Base-by-base conservation (phyloP, 2,329 filamentous ascomycete genomes). In the Lachnellula subtilissima region DNA sequence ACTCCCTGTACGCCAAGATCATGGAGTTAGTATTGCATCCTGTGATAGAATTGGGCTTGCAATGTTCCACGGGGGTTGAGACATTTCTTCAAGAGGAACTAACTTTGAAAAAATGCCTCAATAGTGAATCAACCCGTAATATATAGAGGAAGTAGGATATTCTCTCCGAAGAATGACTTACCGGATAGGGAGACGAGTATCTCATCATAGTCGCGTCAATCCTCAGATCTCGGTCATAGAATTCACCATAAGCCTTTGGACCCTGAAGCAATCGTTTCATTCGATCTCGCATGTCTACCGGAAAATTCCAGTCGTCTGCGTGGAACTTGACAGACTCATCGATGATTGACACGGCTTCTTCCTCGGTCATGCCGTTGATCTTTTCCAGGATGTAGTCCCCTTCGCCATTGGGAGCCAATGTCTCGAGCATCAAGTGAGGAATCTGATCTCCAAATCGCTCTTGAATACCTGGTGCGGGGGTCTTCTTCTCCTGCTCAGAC, bases 281-380 rank as follows among this genome's bases (percentile, higher is more conserved):
- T 17, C 72, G 72, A n/a, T 69, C 68, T 23, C 73, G 65, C 73
- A 75, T 76, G 4, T 74, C 72, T 2, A 69, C 62, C 0, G 74
- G 74, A 40, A 76, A 76, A 61, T 76, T 75, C 72, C 73, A 75
- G 61, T 76, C 75, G 52, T 76, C 74, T 22, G 66, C 63, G 57
- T 75, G 73, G 59, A 75, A 76, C 17, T 67, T 63, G 50, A 73
- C 60, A 0, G 70, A 66, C 58, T 75, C 73, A 2, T 63, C 53
- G 8, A 77, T 57, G 49, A 76, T 75, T 25, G 67, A 70, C 5
- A 74, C 28, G 0, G 75, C 75, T 53, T 76, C 73, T 28, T 75
- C 74, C 64, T 74, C 73, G 45, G 64, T 68, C 73, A 77, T 76
- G 58, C 59, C 66, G 58, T 74, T 73, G 61, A 77, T 72, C 61